Base-by-base conservation (phyloP, 768 basidiomycete genomes). In the Heimioporus sp. region DNA sequence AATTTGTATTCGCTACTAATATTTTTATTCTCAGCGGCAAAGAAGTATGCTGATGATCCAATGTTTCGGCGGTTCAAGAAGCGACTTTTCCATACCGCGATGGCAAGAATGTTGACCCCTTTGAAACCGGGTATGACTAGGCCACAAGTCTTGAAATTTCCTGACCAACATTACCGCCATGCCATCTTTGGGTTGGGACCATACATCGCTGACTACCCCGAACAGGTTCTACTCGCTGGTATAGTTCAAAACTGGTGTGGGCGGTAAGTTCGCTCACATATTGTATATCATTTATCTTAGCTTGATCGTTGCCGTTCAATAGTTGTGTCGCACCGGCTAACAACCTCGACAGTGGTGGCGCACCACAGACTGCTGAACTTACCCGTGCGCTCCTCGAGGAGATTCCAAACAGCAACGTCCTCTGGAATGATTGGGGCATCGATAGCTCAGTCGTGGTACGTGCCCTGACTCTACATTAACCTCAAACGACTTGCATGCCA, bases 141-240 rank as follows among this genome's bases (percentile, higher is more conserved):
- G 15, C 62, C 68, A 0, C 42, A 54, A 20, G 54, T 74, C 7
- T 45, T 54, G 0, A 49, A 31, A 32, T 44, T 30, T 13, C 43
- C 43, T 13, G 13, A 44, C n/a, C 11, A 17, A 17, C 31, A 34
- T 32, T 49, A 36, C 43, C 10, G 48, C 20, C 48, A 28, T 21
- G 15, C 43, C 20, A 36, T 49, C 6, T 75, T 66, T 55, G 62
- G 64, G 2, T 46, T 76, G 5, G 69, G 72, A 1, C 65, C 71
- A 1, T 72, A 72, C 35, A 74, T 76, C 49, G 70, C 70, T 0
- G 70, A 76, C 48, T 75, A 76, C 44, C 73, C 69, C 0, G 72
- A 76, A 50, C 73, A 75, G 50, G 67, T 57, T 2, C 51, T 70
- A 1, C 47, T 73, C 1, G 56, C 67, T 5, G 63, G 70, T 17